Percentiles rank a stretch among this genome's conserved stretches.
Conservation (phyloP, 345 rosid species). For the Acer yangbiense region DNA sequence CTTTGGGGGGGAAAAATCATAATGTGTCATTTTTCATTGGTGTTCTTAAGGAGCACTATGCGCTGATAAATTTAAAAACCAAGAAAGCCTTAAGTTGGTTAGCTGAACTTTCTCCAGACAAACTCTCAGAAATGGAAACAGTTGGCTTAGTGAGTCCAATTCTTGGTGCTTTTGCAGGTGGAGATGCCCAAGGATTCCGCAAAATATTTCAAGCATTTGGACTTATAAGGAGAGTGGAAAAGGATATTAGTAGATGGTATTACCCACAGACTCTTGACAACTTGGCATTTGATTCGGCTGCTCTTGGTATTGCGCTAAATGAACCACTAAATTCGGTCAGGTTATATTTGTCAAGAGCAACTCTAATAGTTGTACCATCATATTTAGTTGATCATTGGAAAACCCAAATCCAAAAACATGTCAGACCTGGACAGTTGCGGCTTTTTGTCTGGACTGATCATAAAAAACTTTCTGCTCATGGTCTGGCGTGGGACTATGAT, state of each 20-base stretch:
- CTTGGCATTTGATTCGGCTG: constrained; percentile 84
- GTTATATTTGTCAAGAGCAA: constrained; percentile 86
- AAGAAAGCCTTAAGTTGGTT: constrained; percentile 84
- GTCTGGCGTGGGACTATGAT: constrained; percentile 97
- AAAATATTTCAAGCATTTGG: constrained; percentile 87
- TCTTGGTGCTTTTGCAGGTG: constrained; percentile 43
- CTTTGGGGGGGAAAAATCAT: constrained; percentile 53
- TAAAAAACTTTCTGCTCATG: constrained; percentile 68
- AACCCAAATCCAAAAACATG: constrained; percentile 84
- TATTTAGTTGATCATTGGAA: constrained; percentile 94
- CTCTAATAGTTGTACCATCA: constrained; percentile 88
- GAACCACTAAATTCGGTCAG: constrained; percentile 77
- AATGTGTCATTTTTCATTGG: constrained; percentile 74
- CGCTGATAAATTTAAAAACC: constrained; percentile 47
- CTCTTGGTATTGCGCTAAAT: constrained; percentile 74
- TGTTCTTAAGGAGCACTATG: constrained; percentile 70
- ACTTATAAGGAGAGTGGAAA: constrained; percentile 61
- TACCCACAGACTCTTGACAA: constrained; percentile 70
- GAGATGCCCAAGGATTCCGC: constrained; percentile 46
- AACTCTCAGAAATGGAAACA: constrained; percentile 84
- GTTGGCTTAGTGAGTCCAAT: constrained; percentile 72
- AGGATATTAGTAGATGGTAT: constrained; percentile 69
- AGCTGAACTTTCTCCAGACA: constrained; percentile 62
- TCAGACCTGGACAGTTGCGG: constrained; percentile 71
- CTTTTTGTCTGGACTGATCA: constrained; percentile 74